Conservation (phyloP, 805 yeast species). For the Ogataea saltuana region DNA sequence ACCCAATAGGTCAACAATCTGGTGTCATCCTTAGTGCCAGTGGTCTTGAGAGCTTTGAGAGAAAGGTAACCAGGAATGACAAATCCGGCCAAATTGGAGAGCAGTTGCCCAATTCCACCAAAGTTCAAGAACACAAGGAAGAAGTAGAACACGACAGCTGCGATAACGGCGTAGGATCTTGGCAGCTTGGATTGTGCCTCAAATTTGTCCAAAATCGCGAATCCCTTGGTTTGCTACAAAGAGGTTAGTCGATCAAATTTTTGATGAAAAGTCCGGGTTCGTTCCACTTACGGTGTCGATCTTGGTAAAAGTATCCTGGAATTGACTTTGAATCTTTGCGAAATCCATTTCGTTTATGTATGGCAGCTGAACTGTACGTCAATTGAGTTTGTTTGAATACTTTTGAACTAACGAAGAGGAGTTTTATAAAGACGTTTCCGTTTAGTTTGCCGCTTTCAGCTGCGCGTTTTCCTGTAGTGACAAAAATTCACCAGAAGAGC, state of each 20-base stretch:
- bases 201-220: slow-evolving; percentile 38
- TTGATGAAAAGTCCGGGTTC: background rate
- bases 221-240: slow-evolving; percentile 29
- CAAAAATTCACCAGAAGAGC: background rate
- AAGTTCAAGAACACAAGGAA: slow-evolving; percentile 81
- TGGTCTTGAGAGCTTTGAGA: slow-evolving; percentile 76
- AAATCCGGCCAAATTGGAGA: slow-evolving; percentile 91
- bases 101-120: slow-evolving; percentile 93
- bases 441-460: background rate
- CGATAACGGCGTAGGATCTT: slow-evolving; percentile 81
- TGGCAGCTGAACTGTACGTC: background rate
- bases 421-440: no score
- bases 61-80: slow-evolving; percentile 90
- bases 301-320: slow-evolving; percentile 26
- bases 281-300: slow-evolving; percentile 29
- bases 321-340: slow-evolving; percentile 30
- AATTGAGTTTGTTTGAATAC: no score
- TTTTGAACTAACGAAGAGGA: no score
- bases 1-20: slow-evolving; percentile 96
- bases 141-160: slow-evolving; percentile 64
- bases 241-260: slow-evolving; percentile 1
- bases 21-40: slow-evolving; percentile 73
- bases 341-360: slow-evolving; percentile 29
- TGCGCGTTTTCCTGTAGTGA: background rate
- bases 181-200: slow-evolving; percentile 57